Conservation (phyloP, 257 asterid genomes). For the Plantago elongata region DNA sequence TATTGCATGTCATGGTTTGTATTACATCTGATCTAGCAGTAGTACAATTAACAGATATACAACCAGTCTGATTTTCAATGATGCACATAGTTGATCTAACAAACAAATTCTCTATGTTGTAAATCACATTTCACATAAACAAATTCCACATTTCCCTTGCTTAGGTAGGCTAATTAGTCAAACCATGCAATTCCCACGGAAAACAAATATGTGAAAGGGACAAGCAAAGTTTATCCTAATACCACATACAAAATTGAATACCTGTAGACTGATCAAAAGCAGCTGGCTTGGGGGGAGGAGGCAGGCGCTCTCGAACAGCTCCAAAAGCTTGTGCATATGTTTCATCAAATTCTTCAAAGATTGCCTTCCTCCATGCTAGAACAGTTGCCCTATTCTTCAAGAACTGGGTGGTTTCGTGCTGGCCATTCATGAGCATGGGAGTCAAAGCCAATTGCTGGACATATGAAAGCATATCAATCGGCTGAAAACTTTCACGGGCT, state of each 20-base stretch:
- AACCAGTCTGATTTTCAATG: too few species aligned
- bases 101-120: too few species aligned
- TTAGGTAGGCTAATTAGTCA: too few species aligned
- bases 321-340: slow-evolving; percentile 94
- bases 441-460: slow-evolving; percentile 48
- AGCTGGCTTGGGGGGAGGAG: slow-evolving; percentile 45
- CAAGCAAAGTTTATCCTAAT: too few species aligned
- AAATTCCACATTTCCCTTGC: too few species aligned
- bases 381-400: slow-evolving; percentile 57
- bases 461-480: slow-evolving; percentile 51
- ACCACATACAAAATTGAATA: slow-evolving; percentile 18
- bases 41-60: too few species aligned
- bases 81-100: too few species aligned
- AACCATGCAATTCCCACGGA: too few species aligned
- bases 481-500: slow-evolving; percentile 52
- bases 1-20: too few species aligned
- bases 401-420: slow-evolving; percentile 33
- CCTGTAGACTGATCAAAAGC: slow-evolving; percentile 62
- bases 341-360: slow-evolving; percentile 76
- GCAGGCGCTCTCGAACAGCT: slow-evolving; percentile 45
- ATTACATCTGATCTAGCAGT: too few species aligned
- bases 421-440: slow-evolving; percentile 48
- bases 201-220: too few species aligned
- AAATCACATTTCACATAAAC: too few species aligned
- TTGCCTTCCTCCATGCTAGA: slow-evolving; percentile 59